Percentiles rank a stretch among this genome's conserved stretches.
Conservation (phyloP, 106 monocot genomes). For the Agapanthus africanus region DNA sequence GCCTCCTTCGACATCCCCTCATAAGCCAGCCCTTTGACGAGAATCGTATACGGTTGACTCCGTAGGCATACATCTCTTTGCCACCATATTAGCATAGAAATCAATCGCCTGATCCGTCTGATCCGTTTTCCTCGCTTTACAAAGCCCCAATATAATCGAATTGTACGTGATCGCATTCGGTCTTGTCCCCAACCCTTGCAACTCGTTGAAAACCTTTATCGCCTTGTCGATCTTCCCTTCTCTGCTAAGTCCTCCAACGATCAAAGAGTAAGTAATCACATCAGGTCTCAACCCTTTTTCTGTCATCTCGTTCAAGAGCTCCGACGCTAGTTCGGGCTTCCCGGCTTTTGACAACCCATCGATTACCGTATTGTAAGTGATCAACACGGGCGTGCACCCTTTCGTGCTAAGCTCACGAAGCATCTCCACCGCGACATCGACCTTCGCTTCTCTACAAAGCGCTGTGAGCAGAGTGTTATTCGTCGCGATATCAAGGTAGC, state of each 20-base stretch:
- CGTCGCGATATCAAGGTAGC: conserved; percentile 75
- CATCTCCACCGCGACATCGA: conserved; percentile 66
- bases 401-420: conserved; percentile 50
- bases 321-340: conserved; percentile 36
- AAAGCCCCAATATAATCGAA: conserved; percentile 56
- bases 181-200: conserved; percentile 42
- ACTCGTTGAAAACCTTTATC: conserved; percentile 39
- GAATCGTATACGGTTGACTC: conserved; percentile 82
- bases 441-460: conserved; percentile 72
- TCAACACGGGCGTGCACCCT: conserved; percentile 69
- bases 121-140: conserved; percentile 60
- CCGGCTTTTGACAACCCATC: conserved; percentile 70
- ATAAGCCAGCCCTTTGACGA: conserved; percentile 66
- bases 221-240: conserved; percentile 67
- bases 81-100: conserved; percentile 65
- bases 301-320: conserved; percentile 66
- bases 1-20: conserved; percentile 73
- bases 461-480: conserved; percentile 83
- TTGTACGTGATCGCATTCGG: conserved; percentile 61
- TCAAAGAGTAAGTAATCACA: conserved; percentile 65
- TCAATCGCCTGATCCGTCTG: conserved; percentile 75
- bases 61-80: conserved; percentile 63
- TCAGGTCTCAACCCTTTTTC: conserved; percentile 60
- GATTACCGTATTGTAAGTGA: conserved; percentile 75
- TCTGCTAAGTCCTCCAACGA: conserved; percentile 74